Percentiles rank a stretch among this genome's conserved stretches.
These are phyloP conservation scores for Berberis vulgaris DNA, from an alignment of 164 flowering plant species.

Conservation along the genomic window DNA sequence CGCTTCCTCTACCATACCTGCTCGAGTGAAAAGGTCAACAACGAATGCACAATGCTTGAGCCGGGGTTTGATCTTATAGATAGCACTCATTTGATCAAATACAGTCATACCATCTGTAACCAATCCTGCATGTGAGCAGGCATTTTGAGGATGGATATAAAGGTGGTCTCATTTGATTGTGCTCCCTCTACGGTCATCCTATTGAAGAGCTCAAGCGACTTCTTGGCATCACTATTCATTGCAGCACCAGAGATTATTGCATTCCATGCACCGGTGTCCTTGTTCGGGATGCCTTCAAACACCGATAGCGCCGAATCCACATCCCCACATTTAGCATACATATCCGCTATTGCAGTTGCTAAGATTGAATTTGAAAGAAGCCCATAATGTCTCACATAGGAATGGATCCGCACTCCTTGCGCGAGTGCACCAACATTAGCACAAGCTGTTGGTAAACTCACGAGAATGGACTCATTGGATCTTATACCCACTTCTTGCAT, in stretches of 20 bases:
- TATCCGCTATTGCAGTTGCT: conserved; percentile 59
- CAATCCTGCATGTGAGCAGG: conserved; percentile 56
- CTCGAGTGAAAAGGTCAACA: conserved; percentile 1
- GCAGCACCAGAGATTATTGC: conserved; percentile 59
- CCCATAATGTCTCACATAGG: conserved; percentile 27
- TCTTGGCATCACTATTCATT: conserved; percentile 38
- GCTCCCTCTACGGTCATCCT: conserved; percentile 33
- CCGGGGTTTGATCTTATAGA: conserved; percentile 20
- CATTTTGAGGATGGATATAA: conserved; percentile 40
- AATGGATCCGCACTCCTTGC: conserved; percentile 60
- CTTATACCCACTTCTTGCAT: conserved; percentile 38
- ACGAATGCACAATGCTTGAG: conserved; percentile 1
- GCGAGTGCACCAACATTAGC: conserved; percentile 58
- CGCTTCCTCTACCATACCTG: neutral
- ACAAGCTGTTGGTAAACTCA: conserved; percentile 52
- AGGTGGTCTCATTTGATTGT: conserved; percentile 50
- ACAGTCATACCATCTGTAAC: conserved; percentile 38
- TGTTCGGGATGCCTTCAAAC: conserved; percentile 36
- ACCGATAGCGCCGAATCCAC: conserved; percentile 39
- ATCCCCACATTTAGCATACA: conserved; percentile 63
- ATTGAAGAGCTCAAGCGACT: conserved; percentile 38
- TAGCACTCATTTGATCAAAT: conserved; percentile 38
- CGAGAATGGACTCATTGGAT: conserved; percentile 56
- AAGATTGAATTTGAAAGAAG: conserved; percentile 33
- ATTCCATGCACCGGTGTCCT: conserved; percentile 61